phyloP scores from a whole-genome alignment of 306 rosid genomes.

The Hylodesmum podocarpum region DNA sequence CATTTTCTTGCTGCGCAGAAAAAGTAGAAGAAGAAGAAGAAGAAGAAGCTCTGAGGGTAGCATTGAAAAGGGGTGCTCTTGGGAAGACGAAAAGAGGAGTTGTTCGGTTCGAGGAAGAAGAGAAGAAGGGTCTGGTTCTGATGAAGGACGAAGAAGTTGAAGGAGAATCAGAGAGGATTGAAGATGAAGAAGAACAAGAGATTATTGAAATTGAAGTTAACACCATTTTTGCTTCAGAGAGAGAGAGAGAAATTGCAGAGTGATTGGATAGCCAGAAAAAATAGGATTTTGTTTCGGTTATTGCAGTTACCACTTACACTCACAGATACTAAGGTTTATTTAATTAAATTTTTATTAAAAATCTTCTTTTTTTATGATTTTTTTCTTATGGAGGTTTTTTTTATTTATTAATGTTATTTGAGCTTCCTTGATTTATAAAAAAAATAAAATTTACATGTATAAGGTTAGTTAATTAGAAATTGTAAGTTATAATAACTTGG shows the following conservation, averaged over 20 bases:
- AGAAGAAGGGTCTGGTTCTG: slow-evolving; percentile 30
- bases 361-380: no score
- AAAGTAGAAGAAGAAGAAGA: slow-evolving; percentile 36
- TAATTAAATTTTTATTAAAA: neutral
- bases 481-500: no score
- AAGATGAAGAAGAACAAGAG: slow-evolving; percentile 58
- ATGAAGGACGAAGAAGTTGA: slow-evolving; percentile 44
- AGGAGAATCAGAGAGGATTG: slow-evolving; percentile 48
- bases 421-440: no score
- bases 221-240: slow-evolving; percentile 36
- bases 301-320: slow-evolving; percentile 17
- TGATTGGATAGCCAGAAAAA: slow-evolving; percentile 42
- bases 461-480: no score
- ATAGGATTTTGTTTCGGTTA: slow-evolving; percentile 17
- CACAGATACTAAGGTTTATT: neutral
- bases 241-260: neutral
- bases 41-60: slow-evolving; percentile 38
- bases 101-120: slow-evolving; percentile 32
- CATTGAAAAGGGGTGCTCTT: slow-evolving; percentile 19
- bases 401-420: no score
- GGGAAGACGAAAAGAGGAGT: slow-evolving; percentile 23
- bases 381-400: no score
- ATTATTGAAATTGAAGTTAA: slow-evolving; percentile 51
- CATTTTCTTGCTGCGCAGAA: slow-evolving; percentile 41
- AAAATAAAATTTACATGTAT: no score